Evolutionary conservation across 2,329 filamentous ascomycete genomes (phyloP), one percentile per base, ranked within the genome.

Genomic region (Biscogniauxia marginata): DNA sequence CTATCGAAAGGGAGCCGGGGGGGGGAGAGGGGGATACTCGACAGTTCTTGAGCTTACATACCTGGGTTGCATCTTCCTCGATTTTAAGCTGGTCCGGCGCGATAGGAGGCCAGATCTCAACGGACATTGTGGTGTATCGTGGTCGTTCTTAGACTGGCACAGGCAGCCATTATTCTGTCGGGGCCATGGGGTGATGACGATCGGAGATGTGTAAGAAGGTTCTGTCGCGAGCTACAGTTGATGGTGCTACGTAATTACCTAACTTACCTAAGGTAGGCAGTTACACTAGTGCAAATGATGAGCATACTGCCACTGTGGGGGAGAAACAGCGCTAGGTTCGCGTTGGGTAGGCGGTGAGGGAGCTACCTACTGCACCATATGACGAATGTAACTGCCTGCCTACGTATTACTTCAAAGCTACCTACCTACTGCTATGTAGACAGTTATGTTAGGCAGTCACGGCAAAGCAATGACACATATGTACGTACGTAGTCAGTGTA

Each of bases 21-120:
- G 25, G 9, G 19, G 19, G 39, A 44, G 49, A 46, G 54, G 46
- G 49, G 53, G 34, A 25, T 50, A 65, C 77, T 61, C n/a, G n/a
- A n/a, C n/a, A n/a, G n/a, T n/a, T n/a, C n/a, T n/a, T n/a, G n/a
- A n/a, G n/a, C n/a, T n/a, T n/a, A n/a, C n/a, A n/a, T 73, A 85
- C 83, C 73, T 81, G 78, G 53, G 79, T 76, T 60, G 77, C 75
- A 63, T 78, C 77, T 62, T 77, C 72, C 62, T 78, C 77, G 66
- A 71, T 67, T 74, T 78, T 76, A 71, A 84, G 78, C 65, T 82
- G 76, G 24, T 72, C 74, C 3, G 77, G 75, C 52, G 79, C 71
- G 55, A 84, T 70, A 64, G 75, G 75, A 70, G 83, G 83, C 82
- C 82, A 85, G 74, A 85, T 79, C 62, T 78, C 80, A 63, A 85